A percentile compares a stretch with the other conserved stretches of the same genome.
phyloP scores from a whole-genome alignment of 495 filamentous ascomycete species.

The Jackrogersella minutella region DNA sequence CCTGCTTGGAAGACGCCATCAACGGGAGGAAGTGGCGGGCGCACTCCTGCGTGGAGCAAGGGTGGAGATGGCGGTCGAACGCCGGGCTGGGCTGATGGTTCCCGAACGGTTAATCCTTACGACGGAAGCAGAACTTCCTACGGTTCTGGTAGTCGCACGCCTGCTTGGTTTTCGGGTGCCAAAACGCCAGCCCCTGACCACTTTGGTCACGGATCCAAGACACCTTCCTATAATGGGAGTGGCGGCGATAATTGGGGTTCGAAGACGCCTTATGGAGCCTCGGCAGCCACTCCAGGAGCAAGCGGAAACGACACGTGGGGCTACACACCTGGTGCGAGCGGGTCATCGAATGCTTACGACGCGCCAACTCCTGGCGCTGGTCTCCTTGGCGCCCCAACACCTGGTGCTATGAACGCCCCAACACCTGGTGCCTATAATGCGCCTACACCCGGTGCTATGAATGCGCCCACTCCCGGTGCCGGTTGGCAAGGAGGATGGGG shows the following conservation, averaged over 20 bases:
- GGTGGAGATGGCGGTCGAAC: conserved; percentile 71
- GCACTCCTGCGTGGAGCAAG: conserved; percentile 72
- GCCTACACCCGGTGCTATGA: conserved; percentile 79
- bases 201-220: conserved; percentile 75
- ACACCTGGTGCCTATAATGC: conserved; percentile 81
- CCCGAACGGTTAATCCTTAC: conserved; percentile 78
- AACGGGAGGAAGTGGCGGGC: conserved; percentile 55
- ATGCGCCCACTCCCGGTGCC: conserved; percentile 66
- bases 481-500: conserved; percentile 60
- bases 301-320: conserved; percentile 58
- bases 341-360: conserved; percentile 72
- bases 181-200: conserved; percentile 69
- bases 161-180: conserved; percentile 61
- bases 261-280: conserved; percentile 74
- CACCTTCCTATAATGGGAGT: conserved; percentile 66
- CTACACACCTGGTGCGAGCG: conserved; percentile 63
- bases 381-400: conserved; percentile 71
- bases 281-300: conserved; percentile 64
- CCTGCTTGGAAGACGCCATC: conserved; percentile 67
- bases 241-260: conserved; percentile 73
- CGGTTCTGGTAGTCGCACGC: conserved; percentile 59
- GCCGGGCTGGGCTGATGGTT: conserved; percentile 81
- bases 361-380: conserved; percentile 80
- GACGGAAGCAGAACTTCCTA: conserved; percentile 82
- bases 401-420: conserved; percentile 74